Evolutionary conservation across 202 grass and related monocot genomes (phyloP), one percentile per base, ranked within the genome.

Genomic region (Thinopyrum obtusiflorum): DNA sequence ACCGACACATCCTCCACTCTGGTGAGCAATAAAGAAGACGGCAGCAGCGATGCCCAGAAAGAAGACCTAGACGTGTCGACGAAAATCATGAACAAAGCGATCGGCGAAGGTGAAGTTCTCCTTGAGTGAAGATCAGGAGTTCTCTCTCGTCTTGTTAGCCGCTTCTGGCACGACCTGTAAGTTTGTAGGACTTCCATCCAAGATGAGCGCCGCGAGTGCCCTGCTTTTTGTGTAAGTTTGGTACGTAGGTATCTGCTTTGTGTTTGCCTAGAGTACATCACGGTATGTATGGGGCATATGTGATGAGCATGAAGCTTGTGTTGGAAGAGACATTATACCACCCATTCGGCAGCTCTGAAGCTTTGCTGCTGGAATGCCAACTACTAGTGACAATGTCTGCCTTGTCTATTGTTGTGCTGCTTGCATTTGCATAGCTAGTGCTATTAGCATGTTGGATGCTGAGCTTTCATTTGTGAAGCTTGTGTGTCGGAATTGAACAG

Each of bases 11-110:
- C 72, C 6, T 74, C 71, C 27, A 66, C 59, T 13, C 65, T 0
- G 0, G 68, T 26, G 20, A 39, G 78, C 61, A 83, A 67, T 55
- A 88, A 86, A 72, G 53, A 86, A 72, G 53, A 27, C 0, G 68
- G 77, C 1, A 23, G 39, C 0, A 7, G 9, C 21, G 63, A 81
- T 31, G 2, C 12, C 29, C 63, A 3, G 40, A 88, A 79, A 68
- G 87, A 84, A 44, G 83, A 90, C 3, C 5, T 64, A 25, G 88
- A 82, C 64, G 74, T 86, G n/a, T 88, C 88, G 4, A 68, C 63
- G 9, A 86, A 93, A 83, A 93, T 93, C 79, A 82, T 88, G 86
- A 90, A 88, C 51, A 88, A 60, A 31, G 88, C 88, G 11, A 86
- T 88, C 1, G 83, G 83, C 33, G 91, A 88, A 73, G 86, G 80